Evolutionary conservation across 805 yeast species (phyloP).

Genomic region (Starmera quercuum): DNA sequence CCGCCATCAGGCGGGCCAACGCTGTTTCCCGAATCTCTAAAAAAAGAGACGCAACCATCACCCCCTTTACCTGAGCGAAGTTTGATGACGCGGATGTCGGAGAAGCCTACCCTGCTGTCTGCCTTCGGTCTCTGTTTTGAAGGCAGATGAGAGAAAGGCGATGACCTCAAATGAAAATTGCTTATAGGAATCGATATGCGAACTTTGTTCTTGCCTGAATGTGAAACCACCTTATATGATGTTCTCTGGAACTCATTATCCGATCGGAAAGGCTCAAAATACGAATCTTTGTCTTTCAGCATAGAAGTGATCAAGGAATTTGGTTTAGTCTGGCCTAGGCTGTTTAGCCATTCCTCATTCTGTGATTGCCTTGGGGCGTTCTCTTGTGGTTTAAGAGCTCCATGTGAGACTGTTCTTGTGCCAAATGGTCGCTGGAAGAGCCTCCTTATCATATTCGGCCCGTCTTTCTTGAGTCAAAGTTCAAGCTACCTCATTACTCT

Average conservation of each 20-base stretch:
- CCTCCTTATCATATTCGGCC: too few species aligned
- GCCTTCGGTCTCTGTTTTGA: conserved; percentile 35
- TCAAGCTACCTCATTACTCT: too few species aligned
- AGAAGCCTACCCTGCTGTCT: conserved; percentile 33
- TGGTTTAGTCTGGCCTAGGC: conserved; percentile 4
- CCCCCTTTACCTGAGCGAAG: conserved; percentile 83
- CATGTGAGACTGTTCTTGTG: too few species aligned
- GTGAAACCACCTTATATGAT: too few species aligned
- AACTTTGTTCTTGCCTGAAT: too few species aligned
- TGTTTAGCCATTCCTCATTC: conserved; percentile 34
- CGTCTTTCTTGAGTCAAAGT: too few species aligned
- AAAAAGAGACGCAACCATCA: conserved; percentile 77
- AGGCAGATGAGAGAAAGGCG: conserved; percentile 30
- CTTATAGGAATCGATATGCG: conserved; percentile 1
- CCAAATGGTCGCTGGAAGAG: too few species aligned
- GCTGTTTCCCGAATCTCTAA: conserved; percentile 76
- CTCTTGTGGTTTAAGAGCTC: conserved; percentile 12
- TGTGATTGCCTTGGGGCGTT: conserved; percentile 34
- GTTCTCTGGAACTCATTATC: too few species aligned
- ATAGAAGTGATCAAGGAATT: too few species aligned
- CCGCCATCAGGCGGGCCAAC: conserved; percentile 99
- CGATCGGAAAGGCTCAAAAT: too few species aligned
- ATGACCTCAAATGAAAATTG: conserved; percentile 13
- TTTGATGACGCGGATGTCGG: conserved; percentile 63
- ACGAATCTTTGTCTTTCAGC: too few species aligned